phyloP scores from a whole-genome alignment of 2,329 filamentous ascomycete species.

The Emergomyces orientalis region DNA sequence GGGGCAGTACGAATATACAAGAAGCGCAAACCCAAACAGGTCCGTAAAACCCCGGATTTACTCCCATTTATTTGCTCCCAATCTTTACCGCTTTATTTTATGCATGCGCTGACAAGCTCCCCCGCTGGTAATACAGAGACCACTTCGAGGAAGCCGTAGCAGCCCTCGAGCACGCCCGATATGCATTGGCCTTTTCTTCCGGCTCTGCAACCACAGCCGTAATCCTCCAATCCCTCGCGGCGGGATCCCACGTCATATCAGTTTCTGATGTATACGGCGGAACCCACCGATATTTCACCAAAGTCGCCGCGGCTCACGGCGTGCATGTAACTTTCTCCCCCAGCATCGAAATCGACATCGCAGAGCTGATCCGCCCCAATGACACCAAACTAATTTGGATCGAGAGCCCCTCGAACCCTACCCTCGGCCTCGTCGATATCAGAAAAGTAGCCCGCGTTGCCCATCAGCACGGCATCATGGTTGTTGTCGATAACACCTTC shows the following conservation, averaged over 20 bases:
- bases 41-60: slow-evolving; percentile 17
- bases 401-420: slow-evolving; percentile 90
- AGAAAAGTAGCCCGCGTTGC: slow-evolving; percentile 71
- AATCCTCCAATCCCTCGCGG: slow-evolving; percentile 83
- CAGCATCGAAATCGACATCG: slow-evolving; percentile 80
- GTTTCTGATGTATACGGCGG: slow-evolving; percentile 97
- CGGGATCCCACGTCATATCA: slow-evolving; percentile 87
- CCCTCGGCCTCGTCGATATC: slow-evolving; percentile 86
- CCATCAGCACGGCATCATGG: slow-evolving; percentile 78
- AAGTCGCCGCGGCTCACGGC: slow-evolving; percentile 88
- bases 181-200: slow-evolving; percentile 88
- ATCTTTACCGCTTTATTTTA: too few species aligned
- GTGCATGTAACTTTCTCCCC: slow-evolving; percentile 92
- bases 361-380: slow-evolving; percentile 64
- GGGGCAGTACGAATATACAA: slow-evolving; percentile 84
- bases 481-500: slow-evolving; percentile 99
- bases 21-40: slow-evolving; percentile 87
- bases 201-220: slow-evolving; percentile 89
- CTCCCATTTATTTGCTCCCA: too few species aligned
- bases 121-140: slow-evolving; percentile 42
- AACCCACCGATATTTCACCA: slow-evolving; percentile 97
- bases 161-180: slow-evolving; percentile 81
- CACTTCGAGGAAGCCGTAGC: slow-evolving; percentile 92
- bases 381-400: slow-evolving; percentile 97
- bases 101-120: slow-evolving; percentile 6